Evolutionary conservation across 208 protist genomes (phyloP).

Genomic region (Wallacemonas sp.): DNA sequence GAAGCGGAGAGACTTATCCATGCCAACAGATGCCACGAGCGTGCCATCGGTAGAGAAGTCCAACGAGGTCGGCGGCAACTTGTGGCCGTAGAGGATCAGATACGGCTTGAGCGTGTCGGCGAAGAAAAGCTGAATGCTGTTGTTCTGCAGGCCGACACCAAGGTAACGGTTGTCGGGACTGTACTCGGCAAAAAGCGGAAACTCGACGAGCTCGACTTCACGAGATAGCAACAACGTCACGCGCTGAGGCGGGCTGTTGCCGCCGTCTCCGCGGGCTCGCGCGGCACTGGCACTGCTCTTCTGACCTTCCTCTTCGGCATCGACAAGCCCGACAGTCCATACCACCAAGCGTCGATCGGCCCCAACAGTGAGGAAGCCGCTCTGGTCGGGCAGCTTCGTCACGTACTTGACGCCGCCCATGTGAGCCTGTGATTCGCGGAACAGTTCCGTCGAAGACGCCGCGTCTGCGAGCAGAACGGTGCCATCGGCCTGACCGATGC

Average conservation of each 20-base stretch:
- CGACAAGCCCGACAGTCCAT: conserved; percentile 72
- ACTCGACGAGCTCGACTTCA: conserved; percentile 94
- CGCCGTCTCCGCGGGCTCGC: too few species aligned
- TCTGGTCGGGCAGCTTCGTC: conserved; percentile 38
- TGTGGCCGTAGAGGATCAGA: conserved; percentile 98
- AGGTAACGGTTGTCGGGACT: conserved; percentile 87
- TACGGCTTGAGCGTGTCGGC: conserved; percentile 97
- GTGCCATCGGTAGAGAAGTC: conserved; percentile 93
- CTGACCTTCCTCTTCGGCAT: conserved; percentile 18
- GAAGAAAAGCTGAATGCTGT: conserved; percentile 98
- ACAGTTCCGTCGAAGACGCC: conserved; percentile 69
- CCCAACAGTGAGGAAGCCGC: conserved; percentile 79
- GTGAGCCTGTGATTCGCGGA: conserved; percentile 85
- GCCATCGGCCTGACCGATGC: conserved; percentile 73
- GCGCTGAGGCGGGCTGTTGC: conserved; percentile 13
- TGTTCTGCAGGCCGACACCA: conserved; percentile 96
- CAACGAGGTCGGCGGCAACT: conserved; percentile 95
- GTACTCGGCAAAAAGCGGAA: conserved; percentile 87
- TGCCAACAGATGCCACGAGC: conserved; percentile 95
- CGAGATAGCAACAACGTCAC: conserved; percentile 61
- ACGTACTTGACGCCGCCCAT: conserved; percentile 79
- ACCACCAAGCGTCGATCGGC: conserved; percentile 81
- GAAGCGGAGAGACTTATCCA: conserved; percentile 99
- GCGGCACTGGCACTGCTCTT: not conserved
- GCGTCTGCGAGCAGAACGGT: conserved; percentile 70